phyloP scores from a whole-genome alignment of 2,329 filamentous ascomycete species.

The Aspergillus sp. region DNA sequence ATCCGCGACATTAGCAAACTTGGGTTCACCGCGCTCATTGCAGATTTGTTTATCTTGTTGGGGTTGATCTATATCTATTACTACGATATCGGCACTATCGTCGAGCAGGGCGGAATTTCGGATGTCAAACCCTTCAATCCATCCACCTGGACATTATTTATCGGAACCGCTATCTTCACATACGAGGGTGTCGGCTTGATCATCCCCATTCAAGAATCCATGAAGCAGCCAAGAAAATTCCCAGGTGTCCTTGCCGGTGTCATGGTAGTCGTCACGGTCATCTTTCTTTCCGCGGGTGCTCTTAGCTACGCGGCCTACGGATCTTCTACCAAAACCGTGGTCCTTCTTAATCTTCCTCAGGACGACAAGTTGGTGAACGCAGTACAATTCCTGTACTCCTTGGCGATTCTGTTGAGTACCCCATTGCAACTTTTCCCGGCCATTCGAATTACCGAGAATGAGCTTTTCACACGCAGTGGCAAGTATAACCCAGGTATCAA shows the following conservation, averaged over 20 bases:
- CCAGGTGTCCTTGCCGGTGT: slow-evolving; percentile 80
- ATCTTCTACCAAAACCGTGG: slow-evolving; percentile 90
- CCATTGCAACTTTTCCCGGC: slow-evolving; percentile 96
- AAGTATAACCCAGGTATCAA: slow-evolving; percentile 99
- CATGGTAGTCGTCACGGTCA: slow-evolving; percentile 89
- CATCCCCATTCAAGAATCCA: slow-evolving; percentile 96
- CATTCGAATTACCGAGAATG: slow-evolving; percentile 93
- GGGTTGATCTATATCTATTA: slow-evolving; percentile 93
- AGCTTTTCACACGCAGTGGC: slow-evolving; percentile 85
- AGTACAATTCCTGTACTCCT: slow-evolving; percentile 94
- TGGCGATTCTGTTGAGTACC: slow-evolving; percentile 92
- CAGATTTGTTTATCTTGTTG: slow-evolving; percentile 89
- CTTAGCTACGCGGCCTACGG: slow-evolving; percentile 95
- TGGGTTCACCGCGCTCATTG: slow-evolving; percentile 87
- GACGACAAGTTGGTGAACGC: slow-evolving; percentile 92
- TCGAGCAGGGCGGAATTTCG: slow-evolving; percentile 64
- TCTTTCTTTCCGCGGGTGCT: slow-evolving; percentile 88
- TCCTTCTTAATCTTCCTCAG: slow-evolving; percentile 92
- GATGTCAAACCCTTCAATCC: slow-evolving; percentile 90
- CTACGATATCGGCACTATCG: slow-evolving; percentile 84
- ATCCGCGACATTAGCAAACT: slow-evolving; percentile 97
- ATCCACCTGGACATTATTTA: slow-evolving; percentile 92
- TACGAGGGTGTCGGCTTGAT: slow-evolving; percentile 97
- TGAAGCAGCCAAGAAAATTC: slow-evolving; percentile 88
- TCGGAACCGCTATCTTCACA: slow-evolving; percentile 97